Evolutionary conservation across 1,284 basidiomycete species (phyloP).

Genomic region (Ustilago tritici): DNA sequence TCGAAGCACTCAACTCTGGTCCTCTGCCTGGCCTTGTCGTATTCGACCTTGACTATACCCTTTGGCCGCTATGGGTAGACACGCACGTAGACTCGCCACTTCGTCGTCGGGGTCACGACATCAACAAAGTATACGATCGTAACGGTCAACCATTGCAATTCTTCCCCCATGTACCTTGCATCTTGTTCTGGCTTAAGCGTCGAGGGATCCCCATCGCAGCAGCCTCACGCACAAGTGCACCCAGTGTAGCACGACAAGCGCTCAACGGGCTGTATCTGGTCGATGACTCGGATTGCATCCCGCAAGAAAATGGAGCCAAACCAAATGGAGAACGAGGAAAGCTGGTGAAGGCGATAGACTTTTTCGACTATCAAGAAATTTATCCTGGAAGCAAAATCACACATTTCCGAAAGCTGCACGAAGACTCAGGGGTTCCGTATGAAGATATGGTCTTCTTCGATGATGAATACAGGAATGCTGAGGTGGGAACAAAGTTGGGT

Average conservation of each 20-base stretch:
- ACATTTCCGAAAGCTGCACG: slow-evolving; percentile 59
- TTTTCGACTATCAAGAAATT: slow-evolving; percentile 65
- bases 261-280: slow-evolving; percentile 54
- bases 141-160: slow-evolving; percentile 52
- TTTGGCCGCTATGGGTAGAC: slow-evolving; percentile 68
- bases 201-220: slow-evolving; percentile 53
- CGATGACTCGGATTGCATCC: slow-evolving; percentile 25
- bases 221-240: slow-evolving; percentile 62
- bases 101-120: slow-evolving; percentile 34
- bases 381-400: slow-evolving; percentile 66
- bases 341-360: slow-evolving; percentile 45
- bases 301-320: background rate
- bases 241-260: slow-evolving; percentile 60
- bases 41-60: slow-evolving; percentile 67
- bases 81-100: slow-evolving; percentile 63
- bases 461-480: slow-evolving; percentile 63
- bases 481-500: slow-evolving; percentile 64
- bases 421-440: slow-evolving; percentile 55
- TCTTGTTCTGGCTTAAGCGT: slow-evolving; percentile 54
- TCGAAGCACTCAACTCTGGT: slow-evolving; percentile 16
- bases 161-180: slow-evolving; percentile 62
- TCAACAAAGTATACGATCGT: slow-evolving; percentile 61
- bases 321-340: background rate
- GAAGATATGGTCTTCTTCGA: slow-evolving; percentile 69
- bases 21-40: slow-evolving; percentile 58